Conservation (phyloP, 768 basidiomycete genomes). For the Pleurotus pulmonarius region DNA sequence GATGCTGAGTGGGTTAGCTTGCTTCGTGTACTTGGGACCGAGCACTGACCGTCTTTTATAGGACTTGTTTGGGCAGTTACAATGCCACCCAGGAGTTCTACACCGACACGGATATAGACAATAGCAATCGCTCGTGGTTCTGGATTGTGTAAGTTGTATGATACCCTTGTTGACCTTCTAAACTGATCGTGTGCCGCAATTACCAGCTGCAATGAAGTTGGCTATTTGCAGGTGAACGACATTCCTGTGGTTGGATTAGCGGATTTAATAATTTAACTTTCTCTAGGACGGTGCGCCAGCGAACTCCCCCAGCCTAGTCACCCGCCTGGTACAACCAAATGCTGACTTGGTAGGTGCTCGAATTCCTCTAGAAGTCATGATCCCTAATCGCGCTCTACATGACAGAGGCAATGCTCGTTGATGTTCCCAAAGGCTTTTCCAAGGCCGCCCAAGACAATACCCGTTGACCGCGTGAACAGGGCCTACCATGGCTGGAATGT, state of each 20-base stretch:
- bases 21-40: neutral
- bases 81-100: conserved; percentile 37
- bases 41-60: conserved; percentile 14
- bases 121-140: conserved; percentile 58
- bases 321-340: conserved; percentile 47
- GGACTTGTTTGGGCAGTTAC: conserved; percentile 40
- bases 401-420: conserved; percentile 63
- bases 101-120: conserved; percentile 54
- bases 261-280: neutral
- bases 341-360: conserved; percentile 46
- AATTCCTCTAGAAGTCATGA: neutral
- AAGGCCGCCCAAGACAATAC: conserved; percentile 45
- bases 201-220: conserved; percentile 67
- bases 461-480: conserved; percentile 33
- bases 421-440: conserved; percentile 67
- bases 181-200: neutral
- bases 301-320: conserved; percentile 41
- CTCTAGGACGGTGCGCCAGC: conserved; percentile 39
- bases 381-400: neutral
- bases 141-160: conserved; percentile 56
- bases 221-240: conserved; percentile 43
- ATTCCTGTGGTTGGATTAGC: neutral
- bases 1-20: conserved; percentile 43
- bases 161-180: too few relatives aligned
- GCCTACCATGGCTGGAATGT: conserved; percentile 69